Base-by-base conservation (phyloP, 805 yeast genomes). In the Zygosaccharomyces bisporus region DNA sequence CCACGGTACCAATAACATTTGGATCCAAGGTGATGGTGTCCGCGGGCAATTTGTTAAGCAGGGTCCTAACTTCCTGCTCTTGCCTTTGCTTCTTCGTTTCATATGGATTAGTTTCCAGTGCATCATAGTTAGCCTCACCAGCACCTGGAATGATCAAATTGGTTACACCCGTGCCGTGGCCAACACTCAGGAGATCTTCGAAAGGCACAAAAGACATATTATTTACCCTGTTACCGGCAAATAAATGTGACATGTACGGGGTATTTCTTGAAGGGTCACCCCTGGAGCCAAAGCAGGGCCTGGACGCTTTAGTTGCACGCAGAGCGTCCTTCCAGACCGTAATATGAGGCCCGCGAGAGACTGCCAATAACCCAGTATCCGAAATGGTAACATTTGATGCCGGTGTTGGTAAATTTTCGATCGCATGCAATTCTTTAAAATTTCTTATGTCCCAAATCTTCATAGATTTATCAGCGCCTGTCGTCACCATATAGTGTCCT, bases 81-180 rank as follows among this genome's bases (percentile, higher is more conserved):
- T 91, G 95, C 73, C 98, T 83, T 70, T 90, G 97, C 63, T 86
- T 83, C 43, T 86, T 80, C 7, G 96, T 79, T 66, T 88, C 96
- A 68, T 75, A 93, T 51, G 99, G 99, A 65, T 93, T 93, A 58
- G 81, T 67, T 68, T 93, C 99, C 63, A 89, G 67, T 2, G 98
- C 89, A 71, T 93, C 99, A 64, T 79, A 89, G 68, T 93, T 93
- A 50, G 99, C 96, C 70, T 93, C 99, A 72, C 99, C 99, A 33
- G 97, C 73, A 19, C 99, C 99, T 32, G 99, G 99, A 46, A 93
- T 75, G 54, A 93, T 83, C 48, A 93, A 55, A n/a, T 93, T 81
- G n/a, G 83, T 77, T 32, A 89, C 73, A 35, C 96, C 95, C 1
- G 69, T 66, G 40, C 77, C 73, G 61, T 88, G 95, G 2, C 97